Evolutionary conservation across 2,329 filamentous ascomycete genomes (phyloP).

Genomic region (Fusarium sp.): DNA sequence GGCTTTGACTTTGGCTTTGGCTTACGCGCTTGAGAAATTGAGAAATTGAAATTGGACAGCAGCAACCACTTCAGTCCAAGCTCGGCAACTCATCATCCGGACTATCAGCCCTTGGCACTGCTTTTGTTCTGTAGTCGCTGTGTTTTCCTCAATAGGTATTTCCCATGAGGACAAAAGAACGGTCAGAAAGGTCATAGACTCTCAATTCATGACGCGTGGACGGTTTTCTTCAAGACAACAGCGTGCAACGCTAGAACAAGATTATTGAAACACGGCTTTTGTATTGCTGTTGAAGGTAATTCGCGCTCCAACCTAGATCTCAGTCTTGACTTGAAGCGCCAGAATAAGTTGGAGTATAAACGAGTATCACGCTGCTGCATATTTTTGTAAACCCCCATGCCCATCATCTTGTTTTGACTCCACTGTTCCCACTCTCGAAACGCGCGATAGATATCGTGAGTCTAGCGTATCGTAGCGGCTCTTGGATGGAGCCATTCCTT

Average conservation of each 20-base stretch:
- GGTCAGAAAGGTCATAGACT: background rate
- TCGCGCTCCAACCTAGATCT: conserved; percentile 23
- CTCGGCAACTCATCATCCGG: conserved; percentile 32
- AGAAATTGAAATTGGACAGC: conserved; percentile 35
- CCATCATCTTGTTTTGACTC: conserved; percentile 35
- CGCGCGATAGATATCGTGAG: conserved; percentile 33
- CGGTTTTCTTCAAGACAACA: conserved; percentile 1
- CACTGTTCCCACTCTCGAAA: conserved; percentile 31
- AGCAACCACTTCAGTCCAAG: conserved; percentile 11
- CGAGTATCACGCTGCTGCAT: background rate
- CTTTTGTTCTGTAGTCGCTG: background rate
- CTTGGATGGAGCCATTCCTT: conserved; percentile 34
- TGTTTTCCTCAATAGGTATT: background rate
- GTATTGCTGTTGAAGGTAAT: conserved; percentile 15
- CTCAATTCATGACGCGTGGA: conserved; percentile 3
- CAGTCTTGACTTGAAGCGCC: background rate
- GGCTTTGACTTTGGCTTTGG: conserved; percentile 19
- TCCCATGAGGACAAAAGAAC: background rate
- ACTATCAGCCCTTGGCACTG: conserved; percentile 26
- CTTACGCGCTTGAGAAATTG: conserved; percentile 28
- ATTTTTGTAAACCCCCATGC: conserved; percentile 22
- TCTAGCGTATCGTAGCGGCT: conserved; percentile 19
- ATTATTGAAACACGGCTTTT: conserved; percentile 25
- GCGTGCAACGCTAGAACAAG: conserved; percentile 22
- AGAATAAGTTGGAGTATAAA: background rate